Base-by-base conservation (phyloP, 768 basidiomycete species). In the Heimioporus sp. region DNA sequence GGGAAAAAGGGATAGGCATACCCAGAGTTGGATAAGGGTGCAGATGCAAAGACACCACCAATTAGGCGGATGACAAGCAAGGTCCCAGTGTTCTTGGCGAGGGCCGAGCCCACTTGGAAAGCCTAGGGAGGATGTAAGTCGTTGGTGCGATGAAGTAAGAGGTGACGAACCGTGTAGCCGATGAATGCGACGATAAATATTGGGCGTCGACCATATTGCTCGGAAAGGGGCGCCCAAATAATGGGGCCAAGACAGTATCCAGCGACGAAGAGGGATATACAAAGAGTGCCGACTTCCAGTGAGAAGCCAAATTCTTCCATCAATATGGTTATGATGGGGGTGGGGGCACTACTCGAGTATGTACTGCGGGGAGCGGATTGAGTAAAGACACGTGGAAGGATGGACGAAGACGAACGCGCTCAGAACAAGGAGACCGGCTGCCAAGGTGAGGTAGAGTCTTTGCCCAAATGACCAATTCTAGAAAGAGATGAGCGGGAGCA, bases 41-140 rank as follows among this genome's bases (percentile, higher is more conserved):
- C 78, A 16, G 84, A 79, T 17, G 87, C 86, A 57, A 87, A 89
- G 2, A 73, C 71, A 12, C 89, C 88, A 2, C 81, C 79, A n/a
- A 90, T 64, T 63, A 90, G 85, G 19, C 90, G 80, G 57, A 87
- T 81, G 16, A 86, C 60, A 12, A 92, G 73, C n/a, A 91, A 65
- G 5, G 83, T 79, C 8, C 73, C 75, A 2, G 81, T 80, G 65
- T 87, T 89, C 36, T 73, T 68, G 0, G 84, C 72, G 4, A 87
- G 70, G 0, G 87, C 86, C 36, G 76, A 76, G 28, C 79, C 88
- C 24, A 86, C 64, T 72, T 83, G 82, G 61, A 87, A 87, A 37
- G 73, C 68, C 81, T 82, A 37, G 24, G 24, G 24, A 28, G 6
- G 24, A 28, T 28, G 24, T 28, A 28, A 28, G 24, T 6, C 24